phyloP scores from a whole-genome alignment of 1,139 yeast species.

The Yamadazyma sp. region DNA sequence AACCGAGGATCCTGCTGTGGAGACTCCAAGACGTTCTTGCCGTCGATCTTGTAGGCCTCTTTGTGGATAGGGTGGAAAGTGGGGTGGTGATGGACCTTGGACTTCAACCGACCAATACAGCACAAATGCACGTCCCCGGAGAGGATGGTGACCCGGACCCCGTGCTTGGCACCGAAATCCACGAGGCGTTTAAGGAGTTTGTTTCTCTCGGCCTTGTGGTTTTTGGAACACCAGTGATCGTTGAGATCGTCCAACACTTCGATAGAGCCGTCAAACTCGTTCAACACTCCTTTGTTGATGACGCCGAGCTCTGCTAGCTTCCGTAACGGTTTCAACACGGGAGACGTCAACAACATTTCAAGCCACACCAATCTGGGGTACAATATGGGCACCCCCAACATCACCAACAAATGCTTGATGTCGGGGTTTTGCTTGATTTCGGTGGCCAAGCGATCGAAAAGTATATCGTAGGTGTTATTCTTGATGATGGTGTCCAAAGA shows the following conservation, averaged over 20 bases:
- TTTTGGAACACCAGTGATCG: conserved; percentile 93
- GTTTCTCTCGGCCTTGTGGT: conserved; percentile 81
- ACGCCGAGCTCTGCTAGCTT: conserved; percentile 69
- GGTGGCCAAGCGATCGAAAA: conserved; percentile 58
- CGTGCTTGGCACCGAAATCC: conserved; percentile 60
- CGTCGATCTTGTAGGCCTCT: conserved; percentile 32
- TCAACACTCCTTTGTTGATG: conserved; percentile 67
- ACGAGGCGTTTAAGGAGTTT: conserved; percentile 54
- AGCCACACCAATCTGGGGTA: conserved; percentile 93
- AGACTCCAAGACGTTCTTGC: conserved; percentile 37
- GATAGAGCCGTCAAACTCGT: conserved; percentile 87
- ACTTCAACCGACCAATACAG: conserved; percentile 74
- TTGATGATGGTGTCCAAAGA: conserved; percentile 59
- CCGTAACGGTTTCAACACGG: conserved; percentile 62
- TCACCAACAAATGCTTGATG: conserved; percentile 72
- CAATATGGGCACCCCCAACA: conserved; percentile 92
- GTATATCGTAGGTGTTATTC: conserved; percentile 51
- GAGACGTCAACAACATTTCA: conserved; percentile 68
- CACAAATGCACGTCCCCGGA: conserved; percentile 94
- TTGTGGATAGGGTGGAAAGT: conserved; percentile 27
- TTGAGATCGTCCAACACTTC: conserved; percentile 90
- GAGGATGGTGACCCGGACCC: conserved; percentile 76
- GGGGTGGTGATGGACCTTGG: conserved; percentile 53
- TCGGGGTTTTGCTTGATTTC: conserved; percentile 54
- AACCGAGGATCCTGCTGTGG: conserved; percentile 75